A percentile compares a stretch with the other conserved stretches of the same genome.
Evolutionary conservation across 805 yeast genomes (phyloP).

Genomic region (Groenewaldozyma salmanticensis): DNA sequence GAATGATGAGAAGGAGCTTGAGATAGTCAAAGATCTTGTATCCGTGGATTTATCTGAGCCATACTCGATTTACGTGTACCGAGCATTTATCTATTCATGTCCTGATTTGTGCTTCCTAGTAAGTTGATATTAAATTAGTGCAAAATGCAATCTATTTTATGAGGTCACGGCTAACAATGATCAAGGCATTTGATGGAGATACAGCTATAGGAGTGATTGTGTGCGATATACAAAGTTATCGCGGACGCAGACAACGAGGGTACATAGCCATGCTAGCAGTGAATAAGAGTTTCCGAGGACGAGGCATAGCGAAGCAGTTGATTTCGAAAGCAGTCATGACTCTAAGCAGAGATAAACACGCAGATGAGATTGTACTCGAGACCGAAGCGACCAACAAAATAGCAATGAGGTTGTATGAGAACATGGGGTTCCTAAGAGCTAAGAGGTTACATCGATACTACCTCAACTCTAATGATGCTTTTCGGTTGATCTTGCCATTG

Average conservation of each 20-base stretch:
- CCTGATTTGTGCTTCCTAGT: slow-evolving; percentile 69
- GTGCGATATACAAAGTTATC: slow-evolving; percentile 70
- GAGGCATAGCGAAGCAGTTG: slow-evolving; percentile 68
- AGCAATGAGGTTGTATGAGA: slow-evolving; percentile 62
- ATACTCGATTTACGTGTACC: slow-evolving; percentile 83
- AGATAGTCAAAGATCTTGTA: slow-evolving; percentile 38
- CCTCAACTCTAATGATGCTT: slow-evolving; percentile 89
- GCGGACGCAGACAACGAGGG: slow-evolving; percentile 67
- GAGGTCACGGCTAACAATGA: too few relatives aligned
- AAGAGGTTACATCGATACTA: slow-evolving; percentile 81
- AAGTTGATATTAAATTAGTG: slow-evolving; percentile 2
- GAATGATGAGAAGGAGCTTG: slow-evolving; percentile 24
- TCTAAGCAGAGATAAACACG: slow-evolving; percentile 35
- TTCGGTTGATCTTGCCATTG: slow-evolving; percentile 71
- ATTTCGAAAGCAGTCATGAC: slow-evolving; percentile 58
- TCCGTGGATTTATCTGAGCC: slow-evolving; percentile 82
- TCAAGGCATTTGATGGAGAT: slow-evolving; percentile 28
- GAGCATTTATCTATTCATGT: slow-evolving; percentile 86
- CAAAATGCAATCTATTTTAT: too few relatives aligned
- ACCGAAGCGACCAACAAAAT: slow-evolving; percentile 76
- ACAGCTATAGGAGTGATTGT: slow-evolving; percentile 67
- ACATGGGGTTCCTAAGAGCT: slow-evolving; percentile 63
- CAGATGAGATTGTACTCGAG: slow-evolving; percentile 89
- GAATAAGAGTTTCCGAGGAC: slow-evolving; percentile 56
- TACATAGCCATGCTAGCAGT: slow-evolving; percentile 96